phyloP scores from a whole-genome alignment of 1,284 basidiomycete genomes.

The Leccinum griseonigrum region DNA sequence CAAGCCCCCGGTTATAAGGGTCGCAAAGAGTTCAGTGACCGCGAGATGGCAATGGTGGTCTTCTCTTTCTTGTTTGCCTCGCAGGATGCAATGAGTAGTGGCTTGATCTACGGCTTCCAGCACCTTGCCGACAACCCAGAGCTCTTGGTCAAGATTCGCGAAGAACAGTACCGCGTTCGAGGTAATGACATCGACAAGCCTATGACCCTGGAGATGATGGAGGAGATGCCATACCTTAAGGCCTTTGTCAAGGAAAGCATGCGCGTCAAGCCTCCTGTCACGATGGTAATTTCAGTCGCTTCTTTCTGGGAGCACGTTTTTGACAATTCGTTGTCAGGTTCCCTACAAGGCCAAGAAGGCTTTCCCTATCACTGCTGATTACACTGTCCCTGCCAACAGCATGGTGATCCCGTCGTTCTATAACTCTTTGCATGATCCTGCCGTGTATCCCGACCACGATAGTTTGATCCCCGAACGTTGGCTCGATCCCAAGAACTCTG shows the following conservation, averaged over 20 bases:
- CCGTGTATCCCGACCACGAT: constrained; percentile 87
- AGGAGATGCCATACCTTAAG: constrained; percentile 90
- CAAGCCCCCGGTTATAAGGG: constrained; percentile 72
- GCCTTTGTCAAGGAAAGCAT: constrained; percentile 93
- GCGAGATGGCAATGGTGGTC: constrained; percentile 95
- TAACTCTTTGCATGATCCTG: constrained; percentile 88
- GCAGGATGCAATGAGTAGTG: constrained; percentile 97
- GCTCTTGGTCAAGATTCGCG: constrained; percentile 84
- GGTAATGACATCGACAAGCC: constrained; percentile 77
- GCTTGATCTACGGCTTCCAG: constrained; percentile 94
- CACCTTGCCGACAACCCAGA: constrained; percentile 93
- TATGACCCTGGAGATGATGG: constrained; percentile 88
- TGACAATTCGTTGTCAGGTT: constrained; percentile 49
- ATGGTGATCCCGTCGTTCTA: constrained; percentile 99
- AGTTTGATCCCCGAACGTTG: constrained; percentile 88
- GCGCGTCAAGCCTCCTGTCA: constrained; percentile 88
- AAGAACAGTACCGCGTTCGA: constrained; percentile 87
- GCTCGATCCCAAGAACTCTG: constrained; percentile 80
- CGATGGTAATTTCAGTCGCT: constrained; percentile 64
- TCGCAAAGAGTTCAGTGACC: constrained; percentile 85
- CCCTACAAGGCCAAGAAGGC: constrained; percentile 90
- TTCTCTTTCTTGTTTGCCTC: constrained; percentile 97
- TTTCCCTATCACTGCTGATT: constrained; percentile 89
- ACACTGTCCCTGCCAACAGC: constrained; percentile 87
- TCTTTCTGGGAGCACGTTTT: neutral